Base-by-base conservation (phyloP, 2,329 filamentous ascomycete genomes). In the Sporothrix luriei region DNA sequence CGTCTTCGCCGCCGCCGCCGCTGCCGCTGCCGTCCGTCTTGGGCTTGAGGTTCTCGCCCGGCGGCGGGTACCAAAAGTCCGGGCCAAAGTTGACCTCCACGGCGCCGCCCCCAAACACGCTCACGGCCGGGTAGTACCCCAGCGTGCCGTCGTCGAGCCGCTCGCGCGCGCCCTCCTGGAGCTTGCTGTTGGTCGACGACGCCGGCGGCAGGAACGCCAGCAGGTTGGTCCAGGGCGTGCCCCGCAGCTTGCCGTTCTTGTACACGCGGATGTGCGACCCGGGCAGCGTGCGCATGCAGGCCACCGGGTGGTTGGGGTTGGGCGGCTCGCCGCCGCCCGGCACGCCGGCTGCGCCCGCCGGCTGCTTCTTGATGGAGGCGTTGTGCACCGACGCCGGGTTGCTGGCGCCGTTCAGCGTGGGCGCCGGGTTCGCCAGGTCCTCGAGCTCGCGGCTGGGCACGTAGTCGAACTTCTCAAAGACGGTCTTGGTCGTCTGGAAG, bases 51-150 rank as follows among this genome's bases (percentile, higher is more conserved):
- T 65, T 46, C 19, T 65, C 62, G 10, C 62, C 62, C 3, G 46
- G 62, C 3, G 94, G 94, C 19, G 93, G 92, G 77, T 84, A 91
- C 93, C 94, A 97, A 82, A 97, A 98, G 43, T 95, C 85, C 0
- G 93, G 93, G 0, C 95, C 94, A 77, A 99, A 97, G 79, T 97
- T 97, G 75, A 94, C 90, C 78, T 98, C 92, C 19, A 91, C 94
- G 1, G 94, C 91, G 29, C 94, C 95, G 67, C 94, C 94, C 57
- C 91, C 89, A 80, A 97, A 98, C 26, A 95, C 91, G 75, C 93
- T 95, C 24, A 99, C 88, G 26, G 94, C 92, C 1, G 95, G 95
- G 76, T 97, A 97, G 80, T 99, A 99, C 13, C 95, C 96, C 1
- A 97, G 86, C 85, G 95, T 91, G 48, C 94, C 95, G 76, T 99